Evolutionary conservation across 805 yeast genomes (phyloP).

Genomic region (Blastobotrys robertii): DNA sequence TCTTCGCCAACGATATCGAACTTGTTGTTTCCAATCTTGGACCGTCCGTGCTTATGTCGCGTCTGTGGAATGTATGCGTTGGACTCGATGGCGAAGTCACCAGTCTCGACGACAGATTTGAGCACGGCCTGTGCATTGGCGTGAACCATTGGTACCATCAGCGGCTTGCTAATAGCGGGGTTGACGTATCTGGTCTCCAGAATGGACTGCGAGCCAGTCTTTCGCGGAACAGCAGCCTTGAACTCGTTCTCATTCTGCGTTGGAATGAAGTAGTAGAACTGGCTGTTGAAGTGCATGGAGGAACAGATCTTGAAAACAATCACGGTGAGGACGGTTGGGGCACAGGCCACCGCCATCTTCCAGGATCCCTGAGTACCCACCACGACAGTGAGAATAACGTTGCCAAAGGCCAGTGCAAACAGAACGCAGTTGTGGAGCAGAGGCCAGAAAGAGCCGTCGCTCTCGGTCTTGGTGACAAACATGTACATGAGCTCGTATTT

Average conservation of each 20-base stretch:
- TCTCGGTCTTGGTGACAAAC: constrained; percentile 29
- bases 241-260: constrained; percentile 10
- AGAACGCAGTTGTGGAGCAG: constrained; percentile 24
- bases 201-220: constrained; percentile 2
- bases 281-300: constrained; percentile 2
- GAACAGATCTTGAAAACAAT: constrained; percentile 23
- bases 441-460: constrained; percentile 31
- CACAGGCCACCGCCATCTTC: constrained; percentile 24
- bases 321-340: constrained; percentile 23
- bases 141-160: constrained; percentile 19
- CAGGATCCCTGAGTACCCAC: constrained; percentile 31
- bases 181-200: constrained; percentile 16
- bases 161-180: constrained; percentile 13
- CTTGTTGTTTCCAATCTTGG: not conserved
- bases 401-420: constrained; percentile 28
- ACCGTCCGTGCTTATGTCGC: not conserved
- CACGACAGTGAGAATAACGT: constrained; percentile 28
- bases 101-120: constrained; percentile 1
- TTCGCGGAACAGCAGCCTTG: constrained; percentile 1
- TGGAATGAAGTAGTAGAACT: constrained; percentile 16
- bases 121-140: constrained; percentile 12
- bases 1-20: constrained; percentile 11
- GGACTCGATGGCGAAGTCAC: constrained; percentile 5
- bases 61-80: constrained; percentile 4
- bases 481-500: constrained; percentile 29